phyloP scores from a whole-genome alignment of 2,329 filamentous ascomycete genomes.

The Fusarium papillatum region DNA sequence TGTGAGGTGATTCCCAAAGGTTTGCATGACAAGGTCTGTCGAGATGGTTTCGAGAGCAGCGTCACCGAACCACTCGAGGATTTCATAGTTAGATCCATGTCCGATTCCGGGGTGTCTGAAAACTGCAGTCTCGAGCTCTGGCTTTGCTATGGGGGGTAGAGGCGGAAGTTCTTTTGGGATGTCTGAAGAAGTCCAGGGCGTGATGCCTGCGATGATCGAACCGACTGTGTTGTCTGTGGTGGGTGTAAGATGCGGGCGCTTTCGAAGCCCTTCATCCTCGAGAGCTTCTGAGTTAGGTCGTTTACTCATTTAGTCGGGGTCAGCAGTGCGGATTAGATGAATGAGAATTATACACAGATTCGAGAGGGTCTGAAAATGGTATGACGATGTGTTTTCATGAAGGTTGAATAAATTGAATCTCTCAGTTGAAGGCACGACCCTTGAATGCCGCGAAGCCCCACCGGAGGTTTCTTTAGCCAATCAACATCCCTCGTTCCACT shows the following conservation, averaged over 20 bases:
- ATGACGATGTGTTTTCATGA: not conserved
- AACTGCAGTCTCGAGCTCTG: slow-evolving; percentile 70
- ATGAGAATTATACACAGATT: not conserved
- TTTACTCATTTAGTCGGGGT: slow-evolving; percentile 23
- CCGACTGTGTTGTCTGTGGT: not conserved
- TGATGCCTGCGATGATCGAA: slow-evolving; percentile 26
- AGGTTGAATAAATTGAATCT: not conserved
- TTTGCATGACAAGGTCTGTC: slow-evolving; percentile 80
- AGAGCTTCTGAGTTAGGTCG: slow-evolving; percentile 13
- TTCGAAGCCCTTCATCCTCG: slow-evolving; percentile 24
- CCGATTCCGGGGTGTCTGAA: slow-evolving; percentile 75
- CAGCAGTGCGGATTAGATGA: not conserved
- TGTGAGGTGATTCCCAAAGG: slow-evolving; percentile 71
- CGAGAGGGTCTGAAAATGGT: not conserved
- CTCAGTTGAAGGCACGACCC: not conserved
- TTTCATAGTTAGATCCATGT: slow-evolving; percentile 73
- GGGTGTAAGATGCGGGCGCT: slow-evolving; percentile 30
- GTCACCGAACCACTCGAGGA: slow-evolving; percentile 91
- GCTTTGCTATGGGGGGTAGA: slow-evolving; percentile 72
- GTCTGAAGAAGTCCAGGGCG: slow-evolving; percentile 62
- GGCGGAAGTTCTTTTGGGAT: slow-evolving; percentile 65
- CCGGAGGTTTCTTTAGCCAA: slow-evolving; percentile 29
- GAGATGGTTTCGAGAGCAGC: slow-evolving; percentile 86
- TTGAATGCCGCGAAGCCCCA: not conserved
- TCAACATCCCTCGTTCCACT: slow-evolving; percentile 27